Base-by-base conservation (phyloP, 768 basidiomycete species). In the Punctularia strigosozonata region DNA sequence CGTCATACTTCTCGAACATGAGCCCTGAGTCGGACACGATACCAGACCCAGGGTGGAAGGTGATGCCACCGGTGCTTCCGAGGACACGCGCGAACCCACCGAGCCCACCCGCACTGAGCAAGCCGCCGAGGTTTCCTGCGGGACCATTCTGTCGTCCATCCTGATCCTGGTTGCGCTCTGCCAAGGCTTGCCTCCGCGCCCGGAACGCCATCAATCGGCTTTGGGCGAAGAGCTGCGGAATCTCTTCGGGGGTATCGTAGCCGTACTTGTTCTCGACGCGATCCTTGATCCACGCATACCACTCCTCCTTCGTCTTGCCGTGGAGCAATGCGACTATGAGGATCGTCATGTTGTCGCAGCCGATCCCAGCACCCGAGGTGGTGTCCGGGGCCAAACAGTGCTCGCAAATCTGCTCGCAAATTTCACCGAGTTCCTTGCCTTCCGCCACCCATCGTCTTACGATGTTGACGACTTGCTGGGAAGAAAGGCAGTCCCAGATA, bases 261-360 rank as follows among this genome's bases (percentile, higher is more conserved):
- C 90, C 90, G 52, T 79, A 70, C 30, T 74, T 66, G 17, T 66
- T 69, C 54, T 87, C 70, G 34, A 92, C 85, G 26, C 92, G 77
- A 36, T 89, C 75, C 33, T 67, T 73, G 42, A 99, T 59, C 94
- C 94, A 97, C 25, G 70, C 56, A 51, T 86, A 85, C 95, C 95
- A 98, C 53, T 91, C 78, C 46, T 86, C 82, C 56, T 80, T 75
- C n/a, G 88, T 85, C 43, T 78, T 77, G 28, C 87, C 92, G 45
- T 84, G 73, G 23, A 92, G 71, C 32, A 99, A 59, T 5, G 88
- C 95, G 41, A 98, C 73, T 38, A 99, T 75, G 48, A 97, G 71
- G 36, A 95, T 66, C 0, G 95, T 99, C 95, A 99, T 99, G 65
- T 99, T 98, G 64, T 99, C 95, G 57, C 94, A 97, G 15, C 95